A percentile compares a stretch with the other conserved stretches of the same genome.
Conservation (phyloP, 768 basidiomycete species). For the Collybia sordida region DNA sequence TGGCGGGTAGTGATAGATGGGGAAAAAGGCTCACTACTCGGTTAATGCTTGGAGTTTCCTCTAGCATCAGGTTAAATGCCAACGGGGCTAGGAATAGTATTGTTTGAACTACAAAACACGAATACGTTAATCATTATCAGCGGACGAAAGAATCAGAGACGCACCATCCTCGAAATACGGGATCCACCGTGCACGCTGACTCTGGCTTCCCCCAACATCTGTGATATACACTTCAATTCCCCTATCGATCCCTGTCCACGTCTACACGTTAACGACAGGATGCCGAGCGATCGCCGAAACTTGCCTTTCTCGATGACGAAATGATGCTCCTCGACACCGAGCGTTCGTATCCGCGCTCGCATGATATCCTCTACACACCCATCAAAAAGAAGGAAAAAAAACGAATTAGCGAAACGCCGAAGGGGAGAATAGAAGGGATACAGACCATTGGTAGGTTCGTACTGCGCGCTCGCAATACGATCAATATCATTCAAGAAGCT, state of each 20-base stretch:
- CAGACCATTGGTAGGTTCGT: constrained; percentile 65
- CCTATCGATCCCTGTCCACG: constrained; percentile 25
- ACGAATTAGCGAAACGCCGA: not conserved
- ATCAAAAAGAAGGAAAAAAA: constrained; percentile 2
- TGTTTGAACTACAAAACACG: constrained; percentile 52
- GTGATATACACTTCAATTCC: constrained; percentile 66
- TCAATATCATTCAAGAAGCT: constrained; percentile 74
- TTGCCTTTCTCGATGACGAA: constrained; percentile 59
- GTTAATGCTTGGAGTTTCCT: constrained; percentile 67
- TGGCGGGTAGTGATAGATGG: not conserved
- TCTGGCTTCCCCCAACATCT: constrained; percentile 68
- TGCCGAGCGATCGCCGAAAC: not conserved
- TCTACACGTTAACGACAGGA: not conserved
- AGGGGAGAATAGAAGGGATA: constrained; percentile 3
- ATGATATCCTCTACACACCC: constrained; percentile 57
- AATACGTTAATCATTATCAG: not conserved
- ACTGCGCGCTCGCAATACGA: constrained; percentile 54
- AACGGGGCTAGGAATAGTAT: constrained; percentile 85
- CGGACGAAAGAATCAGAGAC: constrained; percentile 1
- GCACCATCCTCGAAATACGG: constrained; percentile 75
- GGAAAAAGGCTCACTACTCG: constrained; percentile 45
- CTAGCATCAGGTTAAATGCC: constrained; percentile 69
- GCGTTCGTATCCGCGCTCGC: constrained; percentile 70
- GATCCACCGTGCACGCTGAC: constrained; percentile 67
- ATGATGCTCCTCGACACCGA: constrained; percentile 73